Conservation (phyloP, 2,329 filamentous ascomycete species). For the Ceratocystis diversiconidia region DNA sequence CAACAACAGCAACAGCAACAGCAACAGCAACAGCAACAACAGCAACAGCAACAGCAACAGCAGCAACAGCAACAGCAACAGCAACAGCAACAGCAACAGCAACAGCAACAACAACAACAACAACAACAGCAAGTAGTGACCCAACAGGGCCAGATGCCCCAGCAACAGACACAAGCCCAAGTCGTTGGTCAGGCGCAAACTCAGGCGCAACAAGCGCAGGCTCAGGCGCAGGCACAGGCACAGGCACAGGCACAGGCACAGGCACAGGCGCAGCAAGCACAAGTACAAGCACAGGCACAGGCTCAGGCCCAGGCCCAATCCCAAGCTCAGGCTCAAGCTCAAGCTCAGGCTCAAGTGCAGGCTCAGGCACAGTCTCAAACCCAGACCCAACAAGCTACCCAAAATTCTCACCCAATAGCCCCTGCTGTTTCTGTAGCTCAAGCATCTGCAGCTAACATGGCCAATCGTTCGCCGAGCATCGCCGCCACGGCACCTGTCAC, state of each 20-base stretch:
- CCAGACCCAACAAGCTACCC: slow-evolving; percentile 10
- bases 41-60: slow-evolving; percentile 25
- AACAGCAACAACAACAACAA: slow-evolving; percentile 29
- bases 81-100: slow-evolving; percentile 28
- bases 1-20: slow-evolving; percentile 23
- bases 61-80: slow-evolving; percentile 31
- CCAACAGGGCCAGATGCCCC: slow-evolving; percentile 20
- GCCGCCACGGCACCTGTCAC: slow-evolving; percentile 22
- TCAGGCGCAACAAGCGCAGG: slow-evolving; percentile 24
- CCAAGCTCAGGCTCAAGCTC: slow-evolving; percentile 20
- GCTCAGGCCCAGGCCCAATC: slow-evolving; percentile 20
- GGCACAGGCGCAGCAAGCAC: slow-evolving; percentile 16
- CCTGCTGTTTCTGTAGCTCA: slow-evolving; percentile 18
- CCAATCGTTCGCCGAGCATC: slow-evolving; percentile 19
- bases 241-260: slow-evolving; percentile 22
- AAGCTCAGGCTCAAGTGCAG: slow-evolving; percentile 20
- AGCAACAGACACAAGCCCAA: slow-evolving; percentile 21
- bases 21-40: slow-evolving; percentile 29
- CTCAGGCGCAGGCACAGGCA: slow-evolving; percentile 20
- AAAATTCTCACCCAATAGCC: slow-evolving; percentile 15
- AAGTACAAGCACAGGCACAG: slow-evolving; percentile 17
- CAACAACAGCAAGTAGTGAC: slow-evolving; percentile 23
- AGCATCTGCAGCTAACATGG: slow-evolving; percentile 19
- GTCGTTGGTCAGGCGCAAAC: slow-evolving; percentile 21
- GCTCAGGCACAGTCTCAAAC: slow-evolving; percentile 17